phyloP scores from a whole-genome alignment of 768 basidiomycete species.

The Termitomyces sp. region DNA sequence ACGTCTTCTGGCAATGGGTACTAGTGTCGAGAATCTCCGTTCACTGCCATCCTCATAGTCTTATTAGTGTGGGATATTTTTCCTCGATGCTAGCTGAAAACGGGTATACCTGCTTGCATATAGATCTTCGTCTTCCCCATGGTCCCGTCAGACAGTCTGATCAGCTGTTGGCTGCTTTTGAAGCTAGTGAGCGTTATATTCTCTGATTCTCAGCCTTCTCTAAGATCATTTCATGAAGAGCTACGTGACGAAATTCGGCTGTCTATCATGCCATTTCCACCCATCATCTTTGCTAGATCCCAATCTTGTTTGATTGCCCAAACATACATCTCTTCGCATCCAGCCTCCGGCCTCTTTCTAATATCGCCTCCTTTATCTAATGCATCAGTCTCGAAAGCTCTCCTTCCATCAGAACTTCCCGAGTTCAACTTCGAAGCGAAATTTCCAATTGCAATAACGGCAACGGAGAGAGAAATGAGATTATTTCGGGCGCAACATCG shows the following conservation, averaged over 20 bases:
- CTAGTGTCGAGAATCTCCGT: neutral
- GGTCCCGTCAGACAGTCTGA: conserved; percentile 18
- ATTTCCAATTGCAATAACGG: conserved; percentile 57
- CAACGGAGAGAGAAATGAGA: conserved; percentile 26
- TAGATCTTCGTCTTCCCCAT: conserved; percentile 28
- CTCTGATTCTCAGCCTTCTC: neutral
- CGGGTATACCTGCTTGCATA: conserved; percentile 45
- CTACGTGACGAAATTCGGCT: conserved; percentile 37
- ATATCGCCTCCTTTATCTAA: conserved; percentile 50
- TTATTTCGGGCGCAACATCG: conserved; percentile 32
- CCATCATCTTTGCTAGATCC: conserved; percentile 49
- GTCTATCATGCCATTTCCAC: conserved; percentile 47
- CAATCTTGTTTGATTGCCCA: conserved; percentile 54
- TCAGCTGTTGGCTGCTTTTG: conserved; percentile 33
- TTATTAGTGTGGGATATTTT: conserved; percentile 28
- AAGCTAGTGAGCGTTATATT: conserved; percentile 29
- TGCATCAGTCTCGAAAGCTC: conserved; percentile 20
- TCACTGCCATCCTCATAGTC: neutral
- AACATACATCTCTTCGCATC: conserved; percentile 64
- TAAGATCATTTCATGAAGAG: conserved; percentile 24
- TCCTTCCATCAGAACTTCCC: conserved; percentile 30
- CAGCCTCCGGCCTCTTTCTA: conserved; percentile 58
- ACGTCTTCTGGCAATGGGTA: conserved; percentile 33
- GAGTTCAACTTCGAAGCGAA: conserved; percentile 60
- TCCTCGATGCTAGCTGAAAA: conserved; percentile 38